Percentiles rank a stretch among this genome's conserved stretches.
These are phyloP conservation scores for Candida taoyuanica DNA, from an alignment of 805 yeast species.

Conservation along the genomic window DNA sequence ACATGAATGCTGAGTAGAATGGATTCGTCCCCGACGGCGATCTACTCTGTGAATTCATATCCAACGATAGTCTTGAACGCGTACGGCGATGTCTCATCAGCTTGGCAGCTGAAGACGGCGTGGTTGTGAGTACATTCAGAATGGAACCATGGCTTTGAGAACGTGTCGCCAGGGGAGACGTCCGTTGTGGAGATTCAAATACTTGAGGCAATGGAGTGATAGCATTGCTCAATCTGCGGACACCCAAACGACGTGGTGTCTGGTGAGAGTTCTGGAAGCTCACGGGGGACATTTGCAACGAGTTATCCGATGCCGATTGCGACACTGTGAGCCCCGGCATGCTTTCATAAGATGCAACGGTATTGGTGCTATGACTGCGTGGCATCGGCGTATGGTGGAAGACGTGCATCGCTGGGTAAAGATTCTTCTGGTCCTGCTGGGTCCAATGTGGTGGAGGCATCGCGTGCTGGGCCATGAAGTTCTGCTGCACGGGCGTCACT, in stretches of 20 bases:
- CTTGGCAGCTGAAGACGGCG: conserved; percentile 9
- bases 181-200: conserved; percentile 13
- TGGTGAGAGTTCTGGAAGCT: conserved; percentile 9
- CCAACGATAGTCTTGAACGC: conserved; percentile 18
- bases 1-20: conserved; percentile 38
- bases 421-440: conserved; percentile 10
- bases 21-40: conserved; percentile 42
- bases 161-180: conserved; percentile 6
- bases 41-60: conserved; percentile 13
- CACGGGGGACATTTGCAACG: conserved; percentile 13
- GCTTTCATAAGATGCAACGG: conserved; percentile 30
- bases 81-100: conserved; percentile 17
- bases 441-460: conserved; percentile 8
- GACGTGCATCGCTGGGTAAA: conserved; percentile 18
- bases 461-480: conserved; percentile 8
- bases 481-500: conserved; percentile 5
- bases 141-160: conserved; percentile 7
- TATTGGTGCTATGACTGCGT: conserved; percentile 28
- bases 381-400: conserved; percentile 12
- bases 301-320: conserved; percentile 22
- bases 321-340: conserved; percentile 28
- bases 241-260: conserved; percentile 6
- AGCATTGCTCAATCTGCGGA: conserved; percentile 17
- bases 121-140: not conserved
- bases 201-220: conserved; percentile 17